These are phyloP conservation scores for Mycosphaerella sp. DNA, from an alignment of 2,329 filamentous ascomycete species.

Conservation along the genomic window DNA sequence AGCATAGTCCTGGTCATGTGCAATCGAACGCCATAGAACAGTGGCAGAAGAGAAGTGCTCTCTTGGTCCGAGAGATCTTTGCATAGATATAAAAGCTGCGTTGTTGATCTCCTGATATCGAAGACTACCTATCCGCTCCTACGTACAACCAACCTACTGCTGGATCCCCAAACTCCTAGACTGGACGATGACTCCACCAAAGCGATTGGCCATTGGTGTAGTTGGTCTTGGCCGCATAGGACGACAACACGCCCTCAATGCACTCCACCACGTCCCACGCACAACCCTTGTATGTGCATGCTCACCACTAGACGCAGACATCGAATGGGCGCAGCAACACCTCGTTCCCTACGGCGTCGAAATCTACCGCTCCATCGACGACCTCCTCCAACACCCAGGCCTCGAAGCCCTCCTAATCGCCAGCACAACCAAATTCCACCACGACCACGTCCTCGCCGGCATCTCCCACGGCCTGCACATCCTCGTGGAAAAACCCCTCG, in stretches of 20 bases:
- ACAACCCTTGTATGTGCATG: slow-evolving; percentile 43
- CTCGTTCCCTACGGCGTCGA: slow-evolving; percentile 48
- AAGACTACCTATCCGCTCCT: no score
- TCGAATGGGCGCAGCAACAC: slow-evolving; percentile 44
- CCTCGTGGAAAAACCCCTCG: slow-evolving; percentile 50
- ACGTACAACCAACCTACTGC: no score
- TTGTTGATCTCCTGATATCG: no score
- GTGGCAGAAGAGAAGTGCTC: no score
- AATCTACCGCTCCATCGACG: slow-evolving; percentile 50
- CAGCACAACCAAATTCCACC: slow-evolving; percentile 51
- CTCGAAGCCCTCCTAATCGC: slow-evolving; percentile 51
- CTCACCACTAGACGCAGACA: slow-evolving; percentile 34
- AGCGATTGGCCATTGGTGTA: slow-evolving; percentile 14
- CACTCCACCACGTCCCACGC: slow-evolving; percentile 40
- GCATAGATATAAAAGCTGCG: no score
- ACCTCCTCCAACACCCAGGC: slow-evolving; percentile 51
- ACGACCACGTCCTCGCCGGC: slow-evolving; percentile 51
- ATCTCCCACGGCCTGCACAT: slow-evolving; percentile 51
- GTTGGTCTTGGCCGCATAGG: slow-evolving; percentile 19
- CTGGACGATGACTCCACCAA: background rate
- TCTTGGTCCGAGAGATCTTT: background rate
- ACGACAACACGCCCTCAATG: slow-evolving; percentile 29
- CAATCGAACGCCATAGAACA: no score
- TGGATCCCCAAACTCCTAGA: no score
- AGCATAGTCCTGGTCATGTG: no score